Conservation (phyloP, 208 protist genomes). For the Leishmania tropica region DNA sequence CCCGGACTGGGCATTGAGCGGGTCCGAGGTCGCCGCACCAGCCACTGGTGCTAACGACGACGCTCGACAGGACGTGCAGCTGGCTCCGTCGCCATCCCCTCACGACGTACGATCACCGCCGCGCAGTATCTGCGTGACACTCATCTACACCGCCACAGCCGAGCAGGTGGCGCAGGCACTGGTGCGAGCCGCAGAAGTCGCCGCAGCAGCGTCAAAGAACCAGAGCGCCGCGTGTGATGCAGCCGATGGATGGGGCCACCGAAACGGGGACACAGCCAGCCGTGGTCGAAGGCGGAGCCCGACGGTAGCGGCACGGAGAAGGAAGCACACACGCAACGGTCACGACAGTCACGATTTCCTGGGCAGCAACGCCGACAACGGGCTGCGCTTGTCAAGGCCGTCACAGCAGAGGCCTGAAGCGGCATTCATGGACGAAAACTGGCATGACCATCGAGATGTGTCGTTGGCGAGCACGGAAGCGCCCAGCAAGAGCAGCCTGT, state of each 20-base stretch:
- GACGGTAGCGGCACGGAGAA: neutral
- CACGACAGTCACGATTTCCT: neutral
- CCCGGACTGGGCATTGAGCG: conserved; percentile 16
- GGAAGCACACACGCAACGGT: neutral
- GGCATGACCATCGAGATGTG: neutral
- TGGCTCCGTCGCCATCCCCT: neutral
- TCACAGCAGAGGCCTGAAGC: too few species aligned
- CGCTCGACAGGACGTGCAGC: neutral
- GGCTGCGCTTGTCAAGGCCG: neutral
- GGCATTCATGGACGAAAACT: neutral
- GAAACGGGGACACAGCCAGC: neutral
- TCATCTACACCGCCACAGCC: conserved; percentile 32
- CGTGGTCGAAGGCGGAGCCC: neutral
- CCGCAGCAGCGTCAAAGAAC: neutral
- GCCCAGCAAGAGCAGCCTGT: conserved; percentile 14
- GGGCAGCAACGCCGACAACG: neutral
- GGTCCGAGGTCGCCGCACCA: neutral
- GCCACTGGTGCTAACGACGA: neutral
- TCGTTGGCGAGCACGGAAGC: conserved; percentile 9
- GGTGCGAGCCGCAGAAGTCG: conserved; percentile 4
- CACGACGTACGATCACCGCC: neutral
- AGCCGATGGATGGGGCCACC: neutral
- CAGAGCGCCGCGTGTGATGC: neutral
- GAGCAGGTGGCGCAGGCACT: conserved; percentile 28
- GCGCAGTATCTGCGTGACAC: conserved; percentile 22